phyloP scores from a whole-genome alignment of 768 basidiomycete genomes.

The Rhodotorula graminis region DNA sequence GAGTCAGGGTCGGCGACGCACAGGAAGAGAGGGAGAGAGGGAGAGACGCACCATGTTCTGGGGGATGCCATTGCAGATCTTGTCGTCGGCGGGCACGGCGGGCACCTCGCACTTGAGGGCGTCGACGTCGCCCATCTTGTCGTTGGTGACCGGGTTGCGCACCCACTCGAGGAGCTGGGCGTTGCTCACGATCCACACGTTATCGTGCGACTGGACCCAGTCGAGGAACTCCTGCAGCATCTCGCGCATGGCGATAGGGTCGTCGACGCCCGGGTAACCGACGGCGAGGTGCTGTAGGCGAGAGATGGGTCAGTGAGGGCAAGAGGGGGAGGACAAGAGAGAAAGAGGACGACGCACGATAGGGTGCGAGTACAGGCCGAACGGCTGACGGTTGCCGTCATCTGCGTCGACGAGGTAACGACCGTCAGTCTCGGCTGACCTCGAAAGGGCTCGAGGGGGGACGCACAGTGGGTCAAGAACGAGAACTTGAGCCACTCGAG shows the following conservation, averaged over 20 bases:
- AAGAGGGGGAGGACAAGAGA: neutral
- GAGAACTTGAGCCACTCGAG: conserved; percentile 68
- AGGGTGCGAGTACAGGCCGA: conserved; percentile 76
- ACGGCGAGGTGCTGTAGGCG: conserved; percentile 50
- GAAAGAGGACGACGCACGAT: conserved; percentile 46
- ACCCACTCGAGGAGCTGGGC: conserved; percentile 66
- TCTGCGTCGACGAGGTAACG: conserved; percentile 43
- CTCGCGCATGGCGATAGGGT: conserved; percentile 56
- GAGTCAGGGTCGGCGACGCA: neutral
- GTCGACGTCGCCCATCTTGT: conserved; percentile 56
- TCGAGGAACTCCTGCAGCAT: conserved; percentile 78
- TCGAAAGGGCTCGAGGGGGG: neutral
- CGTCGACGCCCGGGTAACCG: conserved; percentile 56
- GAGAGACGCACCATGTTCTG: conserved; percentile 53
- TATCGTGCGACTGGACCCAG: conserved; percentile 68
- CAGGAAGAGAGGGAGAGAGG: too few species aligned
- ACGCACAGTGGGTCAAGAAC: conserved; percentile 61
- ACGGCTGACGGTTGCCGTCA: conserved; percentile 67
- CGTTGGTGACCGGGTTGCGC: conserved; percentile 61
- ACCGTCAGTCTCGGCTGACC: neutral
- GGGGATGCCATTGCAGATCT: conserved; percentile 75
- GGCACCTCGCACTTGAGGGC: conserved; percentile 65
- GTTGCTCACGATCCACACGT: conserved; percentile 52
- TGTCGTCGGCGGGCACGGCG: conserved; percentile 54
- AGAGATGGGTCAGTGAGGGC: neutral